Base-by-base conservation (phyloP, 768 basidiomycete genomes). In the Auriculariales sp. region DNA sequence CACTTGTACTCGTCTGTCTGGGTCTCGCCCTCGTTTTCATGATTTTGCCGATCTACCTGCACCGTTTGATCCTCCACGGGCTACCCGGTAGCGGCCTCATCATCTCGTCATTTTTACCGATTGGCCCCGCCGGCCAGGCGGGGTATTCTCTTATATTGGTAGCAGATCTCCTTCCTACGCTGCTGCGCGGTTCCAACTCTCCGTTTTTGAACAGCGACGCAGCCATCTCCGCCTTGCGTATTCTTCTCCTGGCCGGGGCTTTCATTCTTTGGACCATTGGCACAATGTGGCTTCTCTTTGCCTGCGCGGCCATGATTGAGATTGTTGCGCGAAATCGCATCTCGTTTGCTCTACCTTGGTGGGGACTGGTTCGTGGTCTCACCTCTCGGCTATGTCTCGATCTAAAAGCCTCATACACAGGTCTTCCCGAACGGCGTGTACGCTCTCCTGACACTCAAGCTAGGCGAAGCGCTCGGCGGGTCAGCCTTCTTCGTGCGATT, bases 71-170 rank as follows among this genome's bases (percentile, higher is more conserved):
- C 49, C 53, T 77, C 9, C 58, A 76, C 56, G 81, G 79, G 7
- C 66, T 77, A 46, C 71, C 78, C 1, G 63, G 66, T 3, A 73
- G 72, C 22, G 56, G 58, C 3, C 61, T 62, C 12, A 68, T 81
- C 46, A 61, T 82, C 50, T 77, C 78, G 4, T 68, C 74, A 3
- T 86, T 86, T 61, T 68, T 88, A n/a, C 82, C 83, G 0, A 62
- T 87, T 2, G 86, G 86, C 3, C 82, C 85, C 0, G 73, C 74
- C 48, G 83, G 78, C 22, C 83, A 87, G 58, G 72, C 78, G 9
- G 79, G 78, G 1, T 78, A 71, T 54, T 68, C 75, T 1, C 59
- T 79, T 31, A 63, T 79, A 15, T 56, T 79, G 4, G 70, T 78
- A n/a, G 79, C 79, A 9, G 67, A 73, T 14, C 69, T 65, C 46